These are phyloP conservation scores for Stereum hirsutum DNA, from an alignment of 1,284 basidiomycete species.

Conservation along the genomic window DNA sequence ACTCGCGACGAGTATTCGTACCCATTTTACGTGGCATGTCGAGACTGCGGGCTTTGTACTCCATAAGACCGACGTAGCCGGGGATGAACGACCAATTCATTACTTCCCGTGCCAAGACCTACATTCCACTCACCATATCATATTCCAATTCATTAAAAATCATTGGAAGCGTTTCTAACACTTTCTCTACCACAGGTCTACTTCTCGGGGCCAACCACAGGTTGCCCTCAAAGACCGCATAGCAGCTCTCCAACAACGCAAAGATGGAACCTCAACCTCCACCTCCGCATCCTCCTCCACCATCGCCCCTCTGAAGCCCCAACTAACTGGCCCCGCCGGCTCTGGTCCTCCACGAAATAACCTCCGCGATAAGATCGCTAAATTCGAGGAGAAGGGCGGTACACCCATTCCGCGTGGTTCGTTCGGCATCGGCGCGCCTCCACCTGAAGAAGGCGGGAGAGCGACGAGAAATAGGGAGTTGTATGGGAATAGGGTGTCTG, in stretches of 20 bases:
- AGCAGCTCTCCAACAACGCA: conserved; percentile 54
- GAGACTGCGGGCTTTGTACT: too few relatives aligned
- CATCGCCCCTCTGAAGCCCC: too few relatives aligned
- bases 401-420: conserved; percentile 65
- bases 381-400: conserved; percentile 68
- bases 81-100: too few relatives aligned
- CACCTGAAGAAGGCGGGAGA: conserved; percentile 33
- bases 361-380: conserved; percentile 65
- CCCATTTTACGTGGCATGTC: too few relatives aligned
- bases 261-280: conserved; percentile 16
- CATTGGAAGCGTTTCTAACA: too few relatives aligned
- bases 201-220: conserved; percentile 29
- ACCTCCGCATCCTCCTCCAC: conserved; percentile 24
- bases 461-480: conserved; percentile 47
- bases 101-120: too few relatives aligned
- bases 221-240: conserved; percentile 69
- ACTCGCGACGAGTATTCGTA: too few relatives aligned
- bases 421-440: conserved; percentile 61
- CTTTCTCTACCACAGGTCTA: conserved; percentile 16
- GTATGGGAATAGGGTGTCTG: conserved; percentile 62
- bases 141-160: too few relatives aligned
- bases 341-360: conserved; percentile 20
- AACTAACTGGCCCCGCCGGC: conserved; percentile 14
- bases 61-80: too few relatives aligned
- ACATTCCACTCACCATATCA: too few relatives aligned